Conservation (phyloP, 768 basidiomycete genomes). For the Naematelia encephala region DNA sequence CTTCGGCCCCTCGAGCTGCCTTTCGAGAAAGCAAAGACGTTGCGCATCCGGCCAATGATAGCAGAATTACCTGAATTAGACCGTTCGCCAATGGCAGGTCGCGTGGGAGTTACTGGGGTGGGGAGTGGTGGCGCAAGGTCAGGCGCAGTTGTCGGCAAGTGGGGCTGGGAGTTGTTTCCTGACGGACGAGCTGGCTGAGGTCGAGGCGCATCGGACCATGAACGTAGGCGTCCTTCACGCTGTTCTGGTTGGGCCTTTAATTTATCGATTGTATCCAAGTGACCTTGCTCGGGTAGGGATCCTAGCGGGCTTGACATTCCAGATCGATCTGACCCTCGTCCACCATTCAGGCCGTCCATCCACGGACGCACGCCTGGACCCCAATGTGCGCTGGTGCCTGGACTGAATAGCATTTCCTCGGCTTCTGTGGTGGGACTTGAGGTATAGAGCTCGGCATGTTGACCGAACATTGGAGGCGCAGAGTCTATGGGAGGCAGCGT, state of each 20-base stretch:
- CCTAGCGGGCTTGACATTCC: slow-evolving; percentile 20
- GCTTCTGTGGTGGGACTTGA: slow-evolving; percentile 23
- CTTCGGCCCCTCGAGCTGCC: slow-evolving; percentile 25
- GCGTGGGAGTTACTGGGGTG: slow-evolving; percentile 14
- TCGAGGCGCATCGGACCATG: slow-evolving; percentile 41
- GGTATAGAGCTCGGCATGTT: slow-evolving; percentile 11
- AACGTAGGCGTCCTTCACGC: slow-evolving; percentile 22
- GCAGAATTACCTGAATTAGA: slow-evolving; percentile 41
- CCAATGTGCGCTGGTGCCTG: slow-evolving; percentile 20
- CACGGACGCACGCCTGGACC: slow-evolving; percentile 38
- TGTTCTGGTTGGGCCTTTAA: slow-evolving; percentile 2
- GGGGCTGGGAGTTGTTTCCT: neutral
- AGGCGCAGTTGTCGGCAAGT: neutral
- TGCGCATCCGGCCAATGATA: slow-evolving; percentile 36
- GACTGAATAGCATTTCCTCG: slow-evolving; percentile 35
- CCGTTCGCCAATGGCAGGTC: slow-evolving; percentile 30
- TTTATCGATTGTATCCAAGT: neutral
- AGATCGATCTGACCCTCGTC: slow-evolving; percentile 18
- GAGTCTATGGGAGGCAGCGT: slow-evolving; percentile 21
- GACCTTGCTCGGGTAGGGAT: slow-evolving; percentile 22
- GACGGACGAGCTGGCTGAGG: slow-evolving; percentile 9
- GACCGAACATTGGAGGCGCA: slow-evolving; percentile 14
- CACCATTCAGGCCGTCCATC: slow-evolving; percentile 27
- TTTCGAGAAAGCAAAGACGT: slow-evolving; percentile 18
- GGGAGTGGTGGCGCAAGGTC: slow-evolving; percentile 5